Evolutionary conservation across 495 filamentous ascomycete genomes (phyloP), one percentile per base, ranked within the genome.

Genomic region (Neurospora sp.): DNA sequence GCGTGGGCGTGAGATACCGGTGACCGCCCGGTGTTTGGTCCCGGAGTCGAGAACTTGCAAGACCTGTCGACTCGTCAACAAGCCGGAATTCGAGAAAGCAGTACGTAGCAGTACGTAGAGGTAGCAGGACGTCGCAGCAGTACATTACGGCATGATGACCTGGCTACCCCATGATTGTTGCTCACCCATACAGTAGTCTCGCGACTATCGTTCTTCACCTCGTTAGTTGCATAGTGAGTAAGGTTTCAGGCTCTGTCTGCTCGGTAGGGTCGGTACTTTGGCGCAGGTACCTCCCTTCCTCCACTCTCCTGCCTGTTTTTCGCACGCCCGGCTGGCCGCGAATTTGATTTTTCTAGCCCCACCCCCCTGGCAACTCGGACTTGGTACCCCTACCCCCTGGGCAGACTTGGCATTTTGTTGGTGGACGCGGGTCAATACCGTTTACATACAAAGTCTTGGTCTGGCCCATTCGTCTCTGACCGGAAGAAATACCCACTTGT

Each of bases 391-490:
- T 31, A 23, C 73, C 72, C 75, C 46, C 20, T 66, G 54, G 54
- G 54, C 27, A 66, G 54, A 66, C 54, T 66, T 66, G 54, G 54
- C 54, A 66, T 35, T 20, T 38, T 10, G 70, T 73, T 70, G 74
- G 74, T 72, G 72, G 72, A 62, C 37, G 20, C 66, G 71, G 71
- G 71, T 62, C 27, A 66, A 35, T 18, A 48, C 44, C 44, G 37
- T 18, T 39, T 42, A 38, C 39, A 40, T 71, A 69, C 74, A 74
- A 70, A 72, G 75, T 59, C 76, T 73, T 74, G 76, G 75, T 76
- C 76, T 76, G 73, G 76, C 70, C 76, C 75, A 78, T 71, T 69
- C 27, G 27, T 62, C 54, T 62, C 27, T 35, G 54, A 62, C 54
- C 5, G 54, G 27, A 62, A 62, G 27, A 18, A 35, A 35, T 66